Conservation (phyloP, 2,329 filamentous ascomycete genomes). For the Phialophora macrospora region DNA sequence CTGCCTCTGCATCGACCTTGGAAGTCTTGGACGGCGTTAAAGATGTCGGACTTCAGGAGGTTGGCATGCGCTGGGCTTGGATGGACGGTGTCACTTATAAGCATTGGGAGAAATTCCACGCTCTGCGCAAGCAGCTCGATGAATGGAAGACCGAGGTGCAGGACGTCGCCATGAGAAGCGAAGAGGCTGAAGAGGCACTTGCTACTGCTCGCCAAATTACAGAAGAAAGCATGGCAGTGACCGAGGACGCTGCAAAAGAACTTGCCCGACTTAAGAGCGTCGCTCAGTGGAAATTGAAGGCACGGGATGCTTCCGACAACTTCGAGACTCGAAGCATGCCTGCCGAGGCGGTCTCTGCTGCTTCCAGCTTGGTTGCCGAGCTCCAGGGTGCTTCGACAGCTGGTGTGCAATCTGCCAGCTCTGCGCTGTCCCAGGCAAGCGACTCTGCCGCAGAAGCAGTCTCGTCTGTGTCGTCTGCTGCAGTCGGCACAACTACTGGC, state of each 20-base stretch:
- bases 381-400: conserved; percentile 32
- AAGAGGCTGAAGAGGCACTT: conserved; percentile 70
- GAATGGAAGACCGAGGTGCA: conserved; percentile 85
- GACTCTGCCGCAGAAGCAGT: conserved; percentile 38
- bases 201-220: conserved; percentile 72
- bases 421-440: conserved; percentile 39
- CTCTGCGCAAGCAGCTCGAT: conserved; percentile 78
- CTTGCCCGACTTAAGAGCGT: conserved; percentile 81
- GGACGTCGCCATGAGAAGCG: conserved; percentile 73
- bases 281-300: conserved; percentile 79
- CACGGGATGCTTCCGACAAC: conserved; percentile 74
- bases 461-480: conserved; percentile 33
- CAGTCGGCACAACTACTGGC: conserved; percentile 43
- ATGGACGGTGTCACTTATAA: conserved; percentile 95
- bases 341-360: conserved; percentile 52
- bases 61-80: conserved; percentile 93
- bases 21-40: conserved; percentile 81
- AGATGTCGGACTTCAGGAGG: conserved; percentile 83
- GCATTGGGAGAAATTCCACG: conserved; percentile 94
- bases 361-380: conserved; percentile 42
- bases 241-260: conserved; percentile 78
- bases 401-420: conserved; percentile 41
- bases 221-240: conserved; percentile 77
- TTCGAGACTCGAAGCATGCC: conserved; percentile 73
- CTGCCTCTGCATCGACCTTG: conserved; percentile 78